These are phyloP conservation scores for Tulasnella calospora DNA, from an alignment of 768 basidiomycete genomes.

Conservation along the genomic window DNA sequence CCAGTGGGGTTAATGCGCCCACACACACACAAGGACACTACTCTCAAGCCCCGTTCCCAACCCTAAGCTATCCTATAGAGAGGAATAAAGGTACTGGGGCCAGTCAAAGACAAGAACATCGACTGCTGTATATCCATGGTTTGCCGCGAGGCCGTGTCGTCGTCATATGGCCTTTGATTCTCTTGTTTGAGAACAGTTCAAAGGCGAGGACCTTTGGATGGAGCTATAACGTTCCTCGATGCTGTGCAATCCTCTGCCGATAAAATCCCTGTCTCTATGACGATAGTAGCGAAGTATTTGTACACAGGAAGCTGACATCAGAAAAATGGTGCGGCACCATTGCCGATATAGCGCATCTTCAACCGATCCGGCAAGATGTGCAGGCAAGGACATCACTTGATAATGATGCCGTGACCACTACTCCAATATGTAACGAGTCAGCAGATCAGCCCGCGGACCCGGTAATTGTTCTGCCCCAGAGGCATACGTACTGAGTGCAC, in stretches of 20 bases:
- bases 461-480: no score
- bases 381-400: background rate
- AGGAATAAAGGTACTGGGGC: background rate
- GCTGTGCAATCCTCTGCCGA: background rate
- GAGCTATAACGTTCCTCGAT: background rate
- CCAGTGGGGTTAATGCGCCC: background rate
- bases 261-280: background rate
- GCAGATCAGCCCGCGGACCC: no score
- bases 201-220: background rate
- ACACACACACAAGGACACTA: background rate
- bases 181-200: background rate
- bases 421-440: background rate
- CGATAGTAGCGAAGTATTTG: background rate
- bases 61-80: background rate
- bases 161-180: background rate
- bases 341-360: background rate
- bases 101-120: background rate
- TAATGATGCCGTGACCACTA: no score
- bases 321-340: background rate
- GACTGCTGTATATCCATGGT: background rate
- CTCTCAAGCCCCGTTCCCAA: background rate
- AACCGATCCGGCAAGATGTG: background rate
- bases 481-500: no score
- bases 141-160: background rate
- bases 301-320: background rate